A percentile compares a stretch with the other conserved stretches of the same genome.
Conservation (phyloP, 345 rosid species). For the Lumnitzera racemosa region DNA sequence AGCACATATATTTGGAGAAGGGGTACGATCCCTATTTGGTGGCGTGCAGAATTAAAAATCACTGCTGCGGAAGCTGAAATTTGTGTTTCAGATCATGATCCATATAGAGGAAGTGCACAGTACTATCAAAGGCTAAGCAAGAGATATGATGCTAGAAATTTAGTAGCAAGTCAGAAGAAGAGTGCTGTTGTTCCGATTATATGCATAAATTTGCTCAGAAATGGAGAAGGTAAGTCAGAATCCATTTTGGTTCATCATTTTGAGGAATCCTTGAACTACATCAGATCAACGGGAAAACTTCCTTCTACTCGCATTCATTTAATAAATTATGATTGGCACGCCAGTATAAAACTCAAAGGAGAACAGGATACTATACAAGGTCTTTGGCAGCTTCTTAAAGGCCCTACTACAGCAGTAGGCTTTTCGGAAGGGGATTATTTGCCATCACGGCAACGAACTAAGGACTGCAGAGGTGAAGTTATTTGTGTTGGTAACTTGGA, state of each 20-base stretch:
- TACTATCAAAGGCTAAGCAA: conserved; percentile 83
- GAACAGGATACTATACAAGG: conserved; percentile 92
- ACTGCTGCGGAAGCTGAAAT: conserved; percentile 97
- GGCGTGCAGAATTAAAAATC: conserved; percentile 96
- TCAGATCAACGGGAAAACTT: conserved; percentile 66
- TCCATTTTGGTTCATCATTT: conserved; percentile 87
- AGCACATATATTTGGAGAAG: conserved; percentile 88
- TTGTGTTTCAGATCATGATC: conserved; percentile 78
- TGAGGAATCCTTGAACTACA: conserved; percentile 66
- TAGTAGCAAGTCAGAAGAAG: conserved; percentile 54
- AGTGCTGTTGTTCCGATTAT: conserved; percentile 68
- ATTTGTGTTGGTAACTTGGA: conserved; percentile 61
- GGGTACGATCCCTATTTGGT: conserved; percentile 98
- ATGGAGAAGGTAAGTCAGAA: conserved; percentile 89
- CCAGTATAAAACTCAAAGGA: conserved; percentile 64
- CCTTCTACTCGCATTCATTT: conserved; percentile 56
- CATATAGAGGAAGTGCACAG: conserved; percentile 84
- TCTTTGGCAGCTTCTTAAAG: conserved; percentile 73
- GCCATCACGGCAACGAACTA: conserved; percentile 61
- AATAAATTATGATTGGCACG: conserved; percentile 96
- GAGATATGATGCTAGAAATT: conserved; percentile 69
- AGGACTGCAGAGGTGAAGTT: conserved; percentile 91
- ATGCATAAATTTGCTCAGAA: conserved; percentile 83
- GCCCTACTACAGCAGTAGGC: conserved; percentile 61
- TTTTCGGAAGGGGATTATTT: conserved; percentile 92